These are phyloP conservation scores for Phytophthora colocasiae DNA, from an alignment of 352 stramenopile genomes.

Conservation along the genomic window DNA sequence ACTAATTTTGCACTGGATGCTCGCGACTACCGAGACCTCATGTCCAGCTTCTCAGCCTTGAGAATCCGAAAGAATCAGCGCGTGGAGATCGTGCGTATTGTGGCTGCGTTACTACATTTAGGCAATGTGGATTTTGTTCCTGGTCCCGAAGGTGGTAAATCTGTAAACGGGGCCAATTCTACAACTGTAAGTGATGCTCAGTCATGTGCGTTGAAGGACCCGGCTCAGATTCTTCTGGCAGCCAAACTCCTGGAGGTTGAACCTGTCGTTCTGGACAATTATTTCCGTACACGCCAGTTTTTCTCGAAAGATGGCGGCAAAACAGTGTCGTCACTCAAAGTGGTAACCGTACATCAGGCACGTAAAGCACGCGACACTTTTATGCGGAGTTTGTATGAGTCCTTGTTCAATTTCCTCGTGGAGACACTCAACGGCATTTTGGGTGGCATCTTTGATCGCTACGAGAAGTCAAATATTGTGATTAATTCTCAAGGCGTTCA, in stretches of 20 bases:
- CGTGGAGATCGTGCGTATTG: constrained; percentile 80
- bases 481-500: constrained; percentile 84
- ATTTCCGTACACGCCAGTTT: constrained; percentile 85
- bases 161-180: constrained; percentile 41
- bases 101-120: constrained; percentile 77
- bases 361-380: constrained; percentile 78
- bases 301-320: constrained; percentile 79
- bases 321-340: constrained; percentile 81
- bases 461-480: constrained; percentile 86
- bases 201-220: constrained; percentile 73
- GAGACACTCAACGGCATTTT: constrained; percentile 85
- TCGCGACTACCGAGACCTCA: constrained; percentile 78
- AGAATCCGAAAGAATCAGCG: constrained; percentile 84
- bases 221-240: constrained; percentile 66
- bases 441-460: constrained; percentile 83
- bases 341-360: constrained; percentile 82
- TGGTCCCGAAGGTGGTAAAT: constrained; percentile 66
- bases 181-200: constrained; percentile 43
- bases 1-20: constrained; percentile 65
- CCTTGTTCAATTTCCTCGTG: constrained; percentile 79
- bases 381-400: constrained; percentile 81
- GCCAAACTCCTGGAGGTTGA: constrained; percentile 81
- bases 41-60: constrained; percentile 82
- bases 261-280: constrained; percentile 84
- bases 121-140: constrained; percentile 83